Conservation (phyloP, 148 eudicot genomes). For the Suaeda aralocaspica region DNA sequence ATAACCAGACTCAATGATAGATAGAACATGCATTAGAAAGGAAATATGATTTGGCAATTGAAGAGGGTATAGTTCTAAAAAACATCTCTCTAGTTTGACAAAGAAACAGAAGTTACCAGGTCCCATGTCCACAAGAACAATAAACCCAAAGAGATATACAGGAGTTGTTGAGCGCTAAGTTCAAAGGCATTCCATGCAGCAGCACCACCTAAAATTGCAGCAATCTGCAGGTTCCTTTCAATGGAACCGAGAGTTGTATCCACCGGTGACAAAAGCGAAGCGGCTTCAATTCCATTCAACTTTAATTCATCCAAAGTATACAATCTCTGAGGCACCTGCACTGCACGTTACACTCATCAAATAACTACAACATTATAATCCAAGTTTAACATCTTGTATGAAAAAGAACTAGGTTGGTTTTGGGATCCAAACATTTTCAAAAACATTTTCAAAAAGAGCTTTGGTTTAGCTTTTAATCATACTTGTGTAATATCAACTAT, state of each 20-base stretch:
- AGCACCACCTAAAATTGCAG: constrained; percentile 57
- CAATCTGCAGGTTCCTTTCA: constrained; percentile 73
- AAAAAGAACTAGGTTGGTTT: neutral
- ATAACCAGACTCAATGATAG: neutral
- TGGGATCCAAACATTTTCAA: neutral
- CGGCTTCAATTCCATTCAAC: constrained; percentile 75
- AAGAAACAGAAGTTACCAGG: constrained; percentile 39
- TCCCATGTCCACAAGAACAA: constrained; percentile 73
- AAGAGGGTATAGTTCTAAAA: neutral
- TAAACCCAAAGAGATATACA: constrained; percentile 60
- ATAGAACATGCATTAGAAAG: neutral
- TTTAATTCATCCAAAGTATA: constrained; percentile 84
- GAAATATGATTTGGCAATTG: neutral
- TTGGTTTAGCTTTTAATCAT: neutral
- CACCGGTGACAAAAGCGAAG: constrained; percentile 70
- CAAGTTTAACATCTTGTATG: neutral
- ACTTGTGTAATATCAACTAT: too few relatives aligned
- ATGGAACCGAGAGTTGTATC: constrained; percentile 82
- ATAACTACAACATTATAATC: constrained; percentile 1
- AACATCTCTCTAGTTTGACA: neutral
- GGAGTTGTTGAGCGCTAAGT: constrained; percentile 49
- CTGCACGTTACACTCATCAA: constrained; percentile 27
- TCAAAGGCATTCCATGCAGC: constrained; percentile 73
- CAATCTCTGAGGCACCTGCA: constrained; percentile 92
- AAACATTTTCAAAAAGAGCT: neutral